Evolutionary conservation across 2,329 filamentous ascomycete species (phyloP).

Genomic region (Trematosphaeria pertusa): DNA sequence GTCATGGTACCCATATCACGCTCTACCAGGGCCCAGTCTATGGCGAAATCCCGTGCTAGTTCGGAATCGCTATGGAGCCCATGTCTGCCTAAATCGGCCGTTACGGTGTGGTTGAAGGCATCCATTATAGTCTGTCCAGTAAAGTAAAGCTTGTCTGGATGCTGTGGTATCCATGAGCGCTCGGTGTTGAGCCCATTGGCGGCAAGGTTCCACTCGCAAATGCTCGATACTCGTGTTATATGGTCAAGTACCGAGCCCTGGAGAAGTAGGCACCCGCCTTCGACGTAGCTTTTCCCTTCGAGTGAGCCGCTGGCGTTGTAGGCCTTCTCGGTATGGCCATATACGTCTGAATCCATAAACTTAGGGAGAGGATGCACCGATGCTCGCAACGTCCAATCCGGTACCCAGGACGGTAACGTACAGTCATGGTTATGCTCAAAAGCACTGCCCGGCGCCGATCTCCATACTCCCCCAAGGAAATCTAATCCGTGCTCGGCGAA

Average conservation of each 20-base stretch:
- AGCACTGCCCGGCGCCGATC: neutral
- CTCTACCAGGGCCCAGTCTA: neutral
- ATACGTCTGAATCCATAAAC: neutral
- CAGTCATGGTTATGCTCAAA: neutral
- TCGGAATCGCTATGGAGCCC: neutral
- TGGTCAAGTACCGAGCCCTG: neutral
- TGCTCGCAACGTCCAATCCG: neutral
- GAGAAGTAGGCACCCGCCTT: neutral
- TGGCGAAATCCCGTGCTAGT: neutral
- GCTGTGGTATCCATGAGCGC: neutral
- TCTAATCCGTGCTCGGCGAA: neutral
- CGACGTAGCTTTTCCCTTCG: neutral
- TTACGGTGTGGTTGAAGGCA: slow-evolving; percentile 5
- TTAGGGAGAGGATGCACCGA: neutral
- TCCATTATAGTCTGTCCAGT: neutral
- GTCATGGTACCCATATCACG: neutral
- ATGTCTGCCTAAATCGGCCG: slow-evolving; percentile 1
- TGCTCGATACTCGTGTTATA: neutral
- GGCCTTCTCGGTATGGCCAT: neutral
- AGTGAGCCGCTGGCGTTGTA: slow-evolving; percentile 2
- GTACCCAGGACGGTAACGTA: neutral
- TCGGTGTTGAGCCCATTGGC: neutral
- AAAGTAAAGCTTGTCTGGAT: neutral
- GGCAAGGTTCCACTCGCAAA: neutral
- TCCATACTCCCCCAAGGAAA: neutral